Evolutionary conservation across 2,329 filamentous ascomycete species (phyloP).

Genomic region (Incumbomyces delicatus): DNA sequence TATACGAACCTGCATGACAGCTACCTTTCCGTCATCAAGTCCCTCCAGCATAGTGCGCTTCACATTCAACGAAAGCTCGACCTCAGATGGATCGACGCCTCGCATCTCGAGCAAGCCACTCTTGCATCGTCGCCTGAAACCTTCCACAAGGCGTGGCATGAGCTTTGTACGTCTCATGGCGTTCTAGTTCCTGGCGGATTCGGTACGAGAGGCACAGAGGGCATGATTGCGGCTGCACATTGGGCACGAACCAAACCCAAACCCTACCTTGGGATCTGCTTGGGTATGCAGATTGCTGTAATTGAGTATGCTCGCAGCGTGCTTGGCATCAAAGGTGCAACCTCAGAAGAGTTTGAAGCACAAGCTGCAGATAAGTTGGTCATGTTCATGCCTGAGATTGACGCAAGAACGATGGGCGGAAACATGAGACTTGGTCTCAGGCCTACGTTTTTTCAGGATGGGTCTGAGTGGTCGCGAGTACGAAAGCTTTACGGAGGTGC

Average conservation of each 20-base stretch:
- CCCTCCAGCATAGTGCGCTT: conserved; percentile 88
- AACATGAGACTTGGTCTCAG: conserved; percentile 79
- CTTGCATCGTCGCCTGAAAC: conserved; percentile 55
- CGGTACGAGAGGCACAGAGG: conserved; percentile 69
- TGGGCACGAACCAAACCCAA: conserved; percentile 75
- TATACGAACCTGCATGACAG: conserved; percentile 78
- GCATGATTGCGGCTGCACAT: conserved; percentile 79
- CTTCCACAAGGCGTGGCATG: conserved; percentile 80
- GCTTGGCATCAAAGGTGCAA: conserved; percentile 51
- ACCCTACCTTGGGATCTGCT: conserved; percentile 80
- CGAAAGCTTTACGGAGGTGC: conserved; percentile 56
- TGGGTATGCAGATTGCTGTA: conserved; percentile 88
- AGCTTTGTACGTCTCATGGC: conserved; percentile 57
- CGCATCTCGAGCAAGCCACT: conserved; percentile 64
- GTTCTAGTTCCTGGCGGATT: conserved; percentile 57
- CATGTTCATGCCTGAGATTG: conserved; percentile 86
- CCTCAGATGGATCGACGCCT: conserved; percentile 74
- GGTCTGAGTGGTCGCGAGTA: conserved; percentile 68
- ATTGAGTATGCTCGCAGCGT: conserved; percentile 77
- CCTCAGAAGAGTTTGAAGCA: conserved; percentile 47
- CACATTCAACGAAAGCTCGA: conserved; percentile 68
- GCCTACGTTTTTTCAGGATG: conserved; percentile 63
- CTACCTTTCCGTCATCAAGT: conserved; percentile 75
- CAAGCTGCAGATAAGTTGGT: conserved; percentile 59
- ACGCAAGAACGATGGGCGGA: conserved; percentile 66